Evolutionary conservation across 2,329 filamentous ascomycete species (phyloP).

Genomic region (Shiraia bambusicola): DNA sequence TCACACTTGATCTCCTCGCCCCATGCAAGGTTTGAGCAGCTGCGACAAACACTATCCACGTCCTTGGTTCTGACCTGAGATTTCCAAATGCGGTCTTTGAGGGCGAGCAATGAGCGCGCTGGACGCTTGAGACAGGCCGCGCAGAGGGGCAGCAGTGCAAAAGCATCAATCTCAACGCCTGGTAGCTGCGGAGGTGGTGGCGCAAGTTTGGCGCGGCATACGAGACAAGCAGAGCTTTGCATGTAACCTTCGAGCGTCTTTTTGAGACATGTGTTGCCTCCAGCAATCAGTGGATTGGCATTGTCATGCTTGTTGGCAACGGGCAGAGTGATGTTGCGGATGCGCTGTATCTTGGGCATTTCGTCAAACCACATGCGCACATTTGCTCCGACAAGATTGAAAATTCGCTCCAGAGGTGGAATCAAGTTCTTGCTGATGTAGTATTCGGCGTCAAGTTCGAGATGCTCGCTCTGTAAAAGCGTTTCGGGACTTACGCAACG

Average conservation of each 20-base stretch:
- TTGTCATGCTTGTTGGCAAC: constrained; percentile 11
- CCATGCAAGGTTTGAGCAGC: constrained; percentile 72
- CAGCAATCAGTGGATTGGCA: constrained; percentile 17
- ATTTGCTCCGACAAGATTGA: constrained; percentile 92
- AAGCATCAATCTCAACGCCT: constrained; percentile 17
- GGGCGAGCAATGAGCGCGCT: constrained; percentile 62
- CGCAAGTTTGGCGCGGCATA: constrained; percentile 67
- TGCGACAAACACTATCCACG: constrained; percentile 72
- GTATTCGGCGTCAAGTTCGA: constrained; percentile 88
- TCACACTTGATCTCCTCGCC: constrained; percentile 82
- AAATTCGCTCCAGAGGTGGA: constrained; percentile 91
- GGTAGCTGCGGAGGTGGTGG: constrained; percentile 18
- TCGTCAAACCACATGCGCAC: constrained; percentile 91
- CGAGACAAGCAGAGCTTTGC: constrained; percentile 73
- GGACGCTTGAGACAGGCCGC: constrained; percentile 55
- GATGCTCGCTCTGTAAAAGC: constrained; percentile 72
- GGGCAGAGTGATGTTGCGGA: constrained; percentile 59
- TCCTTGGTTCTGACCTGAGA: constrained; percentile 66
- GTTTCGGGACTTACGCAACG: constrained; percentile 87
- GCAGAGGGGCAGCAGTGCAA: constrained; percentile 56
- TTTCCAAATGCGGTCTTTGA: constrained; percentile 63
- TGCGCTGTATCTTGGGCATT: constrained; percentile 86
- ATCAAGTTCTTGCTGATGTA: constrained; percentile 97
- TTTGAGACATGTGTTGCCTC: constrained; percentile 46
- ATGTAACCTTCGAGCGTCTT: constrained; percentile 94